These are phyloP conservation scores for Candida yuanshanica DNA, from an alignment of 805 yeast genomes.

Conservation along the genomic window DNA sequence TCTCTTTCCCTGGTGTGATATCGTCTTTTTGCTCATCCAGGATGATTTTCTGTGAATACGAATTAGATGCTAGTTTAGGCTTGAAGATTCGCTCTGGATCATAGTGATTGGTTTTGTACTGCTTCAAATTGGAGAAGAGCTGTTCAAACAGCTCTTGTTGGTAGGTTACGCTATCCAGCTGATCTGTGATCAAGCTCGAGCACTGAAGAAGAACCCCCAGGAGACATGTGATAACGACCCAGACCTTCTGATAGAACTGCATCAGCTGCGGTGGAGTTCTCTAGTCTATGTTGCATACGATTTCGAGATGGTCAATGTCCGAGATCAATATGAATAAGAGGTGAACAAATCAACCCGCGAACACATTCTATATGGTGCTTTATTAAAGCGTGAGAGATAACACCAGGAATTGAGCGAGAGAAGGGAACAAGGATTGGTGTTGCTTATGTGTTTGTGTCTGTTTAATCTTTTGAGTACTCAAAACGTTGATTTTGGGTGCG, in stretches of 20 bases:
- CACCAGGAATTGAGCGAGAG: too few relatives aligned
- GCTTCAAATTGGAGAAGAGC: slow-evolving; percentile 19
- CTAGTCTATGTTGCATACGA: too few relatives aligned
- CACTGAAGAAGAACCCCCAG: slow-evolving; percentile 16
- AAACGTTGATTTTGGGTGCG: too few relatives aligned
- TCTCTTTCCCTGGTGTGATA: slow-evolving; percentile 48
- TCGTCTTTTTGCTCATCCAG: slow-evolving; percentile 28
- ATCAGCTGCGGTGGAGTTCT: too few relatives aligned
- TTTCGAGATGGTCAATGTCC: too few relatives aligned
- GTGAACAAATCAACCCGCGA: too few relatives aligned
- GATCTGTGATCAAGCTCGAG: slow-evolving; percentile 16
- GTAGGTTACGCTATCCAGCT: slow-evolving; percentile 15
- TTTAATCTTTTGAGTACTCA: too few relatives aligned
- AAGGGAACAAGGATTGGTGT: too few relatives aligned
- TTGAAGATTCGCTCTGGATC: slow-evolving; percentile 17
- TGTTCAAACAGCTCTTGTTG: slow-evolving; percentile 16
- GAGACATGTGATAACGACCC: slow-evolving; percentile 22
- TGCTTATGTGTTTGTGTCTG: too few relatives aligned
- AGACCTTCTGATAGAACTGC: slow-evolving; percentile 22
- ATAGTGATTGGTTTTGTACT: slow-evolving; percentile 3
- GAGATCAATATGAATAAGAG: too few relatives aligned
- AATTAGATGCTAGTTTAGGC: slow-evolving; percentile 34
- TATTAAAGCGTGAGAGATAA: too few relatives aligned
- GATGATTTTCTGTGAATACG: slow-evolving; percentile 28
- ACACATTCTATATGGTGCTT: too few relatives aligned